These are phyloP conservation scores for Fusarium sp. DNA, from an alignment of 2,329 filamentous ascomycete genomes.

Conservation along the genomic window DNA sequence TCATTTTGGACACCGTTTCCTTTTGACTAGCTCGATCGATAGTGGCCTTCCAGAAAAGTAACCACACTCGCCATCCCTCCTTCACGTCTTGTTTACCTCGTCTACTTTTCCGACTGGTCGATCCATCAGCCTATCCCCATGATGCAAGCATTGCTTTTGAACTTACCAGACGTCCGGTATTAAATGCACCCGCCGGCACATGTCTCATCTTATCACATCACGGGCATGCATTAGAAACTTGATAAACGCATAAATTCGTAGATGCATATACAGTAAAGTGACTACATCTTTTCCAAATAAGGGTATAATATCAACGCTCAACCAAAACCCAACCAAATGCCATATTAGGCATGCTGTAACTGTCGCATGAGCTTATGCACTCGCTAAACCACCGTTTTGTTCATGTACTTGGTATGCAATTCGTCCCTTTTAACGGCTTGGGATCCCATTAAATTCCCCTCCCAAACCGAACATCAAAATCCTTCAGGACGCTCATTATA, in stretches of 20 bases:
- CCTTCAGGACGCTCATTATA: conserved; percentile 86
- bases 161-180: conserved; percentile 27
- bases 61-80: conserved; percentile 3
- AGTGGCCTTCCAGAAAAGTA: conserved; percentile 13
- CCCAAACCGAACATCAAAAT: conserved; percentile 82
- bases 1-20: conserved; percentile 5
- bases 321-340: conserved; percentile 41
- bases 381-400: conserved; percentile 26
- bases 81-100: conserved; percentile 9
- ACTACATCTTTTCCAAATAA: conserved; percentile 43
- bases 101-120: conserved; percentile 30
- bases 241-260: conserved; percentile 46
- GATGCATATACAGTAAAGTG: conserved; percentile 42
- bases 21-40: conserved; percentile 4
- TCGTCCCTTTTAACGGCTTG: conserved; percentile 29
- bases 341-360: conserved; percentile 37
- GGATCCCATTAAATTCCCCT: conserved; percentile 51
- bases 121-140: conserved; percentile 13
- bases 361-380: conserved; percentile 20
- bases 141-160: conserved; percentile 37
- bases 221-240: conserved; percentile 16
- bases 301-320: conserved; percentile 50
- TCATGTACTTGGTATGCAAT: conserved; percentile 16
- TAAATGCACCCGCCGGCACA: conserved; percentile 11
- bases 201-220: conserved; percentile 19